A percentile compares a stretch with the other conserved stretches of the same genome.
Conservation (phyloP, 495 filamentous ascomycete genomes). For the Melanomma pulvis-pyrius region DNA sequence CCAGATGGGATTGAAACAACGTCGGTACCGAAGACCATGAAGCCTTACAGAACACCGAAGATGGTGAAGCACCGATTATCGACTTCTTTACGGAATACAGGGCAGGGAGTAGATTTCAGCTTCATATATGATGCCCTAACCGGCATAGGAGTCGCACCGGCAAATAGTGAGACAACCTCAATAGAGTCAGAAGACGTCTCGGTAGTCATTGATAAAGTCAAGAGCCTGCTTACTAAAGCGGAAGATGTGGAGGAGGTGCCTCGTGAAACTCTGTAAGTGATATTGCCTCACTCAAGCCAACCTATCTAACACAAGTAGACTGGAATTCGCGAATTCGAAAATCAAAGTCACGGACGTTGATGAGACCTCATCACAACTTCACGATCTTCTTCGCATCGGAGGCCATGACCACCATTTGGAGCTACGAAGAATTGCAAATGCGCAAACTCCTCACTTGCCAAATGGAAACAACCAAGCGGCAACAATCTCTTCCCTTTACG, state of each 20-base stretch:
- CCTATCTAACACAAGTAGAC: neutral
- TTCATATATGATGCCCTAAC: neutral
- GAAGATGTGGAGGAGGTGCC: neutral
- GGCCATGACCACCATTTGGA: neutral
- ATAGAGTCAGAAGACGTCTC: neutral
- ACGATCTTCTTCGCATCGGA: conserved; percentile 4
- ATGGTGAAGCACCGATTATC: neutral
- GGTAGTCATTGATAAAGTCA: neutral
- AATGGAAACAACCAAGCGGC: neutral
- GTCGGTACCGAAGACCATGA: neutral
- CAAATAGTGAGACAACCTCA: neutral
- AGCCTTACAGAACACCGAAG: neutral
- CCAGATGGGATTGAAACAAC: conserved; percentile 26
- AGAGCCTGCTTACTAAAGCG: neutral
- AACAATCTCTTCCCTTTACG: conserved; percentile 26
- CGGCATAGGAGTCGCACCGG: neutral
- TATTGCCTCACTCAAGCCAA: neutral
- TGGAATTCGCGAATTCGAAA: conserved; percentile 4
- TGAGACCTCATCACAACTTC: conserved; percentile 19
- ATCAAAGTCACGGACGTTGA: conserved; percentile 30
- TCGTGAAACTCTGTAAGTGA: neutral
- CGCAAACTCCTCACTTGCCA: neutral
- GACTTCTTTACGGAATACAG: neutral
- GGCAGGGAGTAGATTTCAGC: neutral
- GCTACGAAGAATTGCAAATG: conserved; percentile 13